phyloP scores from a whole-genome alignment of 2,329 filamentous ascomycete genomes.

The Exserohilum turcica region DNA sequence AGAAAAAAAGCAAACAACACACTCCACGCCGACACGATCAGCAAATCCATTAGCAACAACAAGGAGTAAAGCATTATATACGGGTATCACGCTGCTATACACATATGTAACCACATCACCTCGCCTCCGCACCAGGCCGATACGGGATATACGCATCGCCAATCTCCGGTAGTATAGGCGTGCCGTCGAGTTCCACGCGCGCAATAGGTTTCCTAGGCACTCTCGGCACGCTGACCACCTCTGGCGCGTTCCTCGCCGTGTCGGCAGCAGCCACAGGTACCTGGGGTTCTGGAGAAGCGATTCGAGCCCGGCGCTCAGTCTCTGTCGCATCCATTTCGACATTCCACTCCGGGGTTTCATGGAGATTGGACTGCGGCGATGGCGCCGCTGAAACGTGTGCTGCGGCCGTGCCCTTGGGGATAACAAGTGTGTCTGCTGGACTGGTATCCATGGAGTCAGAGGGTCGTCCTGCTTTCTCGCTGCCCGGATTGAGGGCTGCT shows the following conservation, averaged over 20 bases:
- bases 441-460: not conserved
- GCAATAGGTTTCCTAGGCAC: constrained; percentile 24
- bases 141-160: constrained; percentile 21
- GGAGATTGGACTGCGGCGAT: not conserved
- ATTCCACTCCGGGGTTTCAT: constrained; percentile 32
- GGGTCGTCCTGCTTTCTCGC: constrained; percentile 5
- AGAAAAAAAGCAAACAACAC: too few species aligned
- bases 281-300: not conserved
- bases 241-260: not conserved
- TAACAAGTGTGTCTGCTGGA: not conserved
- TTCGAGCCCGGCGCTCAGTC: constrained; percentile 14
- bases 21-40: too few species aligned
- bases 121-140: constrained; percentile 6
- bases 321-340: constrained; percentile 28
- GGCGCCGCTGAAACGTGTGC: not conserved
- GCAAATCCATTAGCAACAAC: too few species aligned
- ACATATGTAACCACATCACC: not conserved
- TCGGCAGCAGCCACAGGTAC: not conserved
- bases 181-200: constrained; percentile 27
- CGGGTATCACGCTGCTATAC: too few species aligned
- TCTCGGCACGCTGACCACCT: constrained; percentile 22
- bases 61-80: too few species aligned
- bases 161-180: constrained; percentile 15
- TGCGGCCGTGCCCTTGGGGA: not conserved
- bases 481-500: not conserved